Percentiles rank a stretch among this genome's conserved stretches.
phyloP scores from a whole-genome alignment of 352 stramenopile genomes.

The Phytophthora pistaciae region DNA sequence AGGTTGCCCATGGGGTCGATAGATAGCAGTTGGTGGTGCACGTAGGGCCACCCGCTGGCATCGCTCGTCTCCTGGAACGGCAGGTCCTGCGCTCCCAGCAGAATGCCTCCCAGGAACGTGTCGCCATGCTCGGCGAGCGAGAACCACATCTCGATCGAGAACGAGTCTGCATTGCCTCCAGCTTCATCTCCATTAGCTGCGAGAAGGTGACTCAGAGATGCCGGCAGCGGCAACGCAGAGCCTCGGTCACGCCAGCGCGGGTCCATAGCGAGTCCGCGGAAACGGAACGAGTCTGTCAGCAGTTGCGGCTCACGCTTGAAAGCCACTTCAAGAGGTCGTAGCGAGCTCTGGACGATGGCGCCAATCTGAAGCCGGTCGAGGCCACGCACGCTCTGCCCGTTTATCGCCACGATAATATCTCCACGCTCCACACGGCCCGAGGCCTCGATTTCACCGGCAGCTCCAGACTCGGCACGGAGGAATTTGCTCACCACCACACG shows the following conservation, averaged over 20 bases:
- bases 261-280: conserved; percentile 62
- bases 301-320: conserved; percentile 59
- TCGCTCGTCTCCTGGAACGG: conserved; percentile 51
- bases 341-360: conserved; percentile 62
- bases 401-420: conserved; percentile 75
- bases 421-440: conserved; percentile 64
- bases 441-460: conserved; percentile 76
- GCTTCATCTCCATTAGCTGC: conserved; percentile 26
- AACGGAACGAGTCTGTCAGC: conserved; percentile 67
- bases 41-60: conserved; percentile 57
- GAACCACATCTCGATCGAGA: conserved; percentile 79
- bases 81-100: conserved; percentile 70
- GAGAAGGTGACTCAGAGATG: conserved; percentile 52
- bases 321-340: conserved; percentile 65
- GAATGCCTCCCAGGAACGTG: conserved; percentile 61
- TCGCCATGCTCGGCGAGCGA: conserved; percentile 63
- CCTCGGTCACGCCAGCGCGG: conserved; percentile 68
- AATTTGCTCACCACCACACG: conserved; percentile 83
- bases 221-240: conserved; percentile 54
- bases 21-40: conserved; percentile 67
- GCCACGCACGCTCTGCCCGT: conserved; percentile 61
- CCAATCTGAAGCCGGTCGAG: conserved; percentile 73
- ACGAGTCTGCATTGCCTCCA: conserved; percentile 33
- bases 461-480: conserved; percentile 59
- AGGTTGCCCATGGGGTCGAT: conserved; percentile 71